Base-by-base conservation (phyloP, 2,329 filamentous ascomycete genomes). In the Fulvia fulva region DNA sequence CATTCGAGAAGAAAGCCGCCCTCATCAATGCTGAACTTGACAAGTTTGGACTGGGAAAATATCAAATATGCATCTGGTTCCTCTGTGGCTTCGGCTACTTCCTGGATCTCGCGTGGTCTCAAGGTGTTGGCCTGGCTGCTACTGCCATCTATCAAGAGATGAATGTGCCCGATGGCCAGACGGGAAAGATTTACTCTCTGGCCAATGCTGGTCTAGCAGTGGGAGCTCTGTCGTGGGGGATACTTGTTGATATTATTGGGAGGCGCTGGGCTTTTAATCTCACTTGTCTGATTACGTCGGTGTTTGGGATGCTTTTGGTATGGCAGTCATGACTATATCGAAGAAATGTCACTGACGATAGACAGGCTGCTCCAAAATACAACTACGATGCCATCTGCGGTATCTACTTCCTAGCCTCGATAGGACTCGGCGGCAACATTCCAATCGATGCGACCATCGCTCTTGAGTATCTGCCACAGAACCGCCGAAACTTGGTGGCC, bases 191-290 rank as follows among this genome's bases (percentile, higher is more conserved):
- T 58, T 59, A 51, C 56, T 84, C 66, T 81, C 77, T 7, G 75
- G 47, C 47, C 9, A 50, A 50, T 32, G 47, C 80, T 3, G 82
- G 82, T 0, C 70, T 85, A 22, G 82, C 81, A 2, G 79, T 77
- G 8, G 82, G 82, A 0, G 82, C 82, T 0, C 80, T 83, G 50
- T 73, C 80, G 6, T 85, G 81, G 80, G 82, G 82, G 0, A 72
- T 82, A 9, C 62, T 84, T 58, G 80, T 82, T 5, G 82, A 84
- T 61, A 77, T 83, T 30, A 74, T 80, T 41, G 78, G 77, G 66
- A 77, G 82, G 28, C 75, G 76, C 55, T 83, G 80, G 78, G 81
- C 81, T 0, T 85, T 85, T 71, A 85, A 84, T 65, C 63, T 83
- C 37, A 84, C 82, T 0, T 81, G 81, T 49, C 73, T 84, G n/a